Percentiles rank a stretch among this genome's conserved stretches.
Conservation (phyloP, 2,329 filamentous ascomycete species). For the Byssothecium circinans region DNA sequence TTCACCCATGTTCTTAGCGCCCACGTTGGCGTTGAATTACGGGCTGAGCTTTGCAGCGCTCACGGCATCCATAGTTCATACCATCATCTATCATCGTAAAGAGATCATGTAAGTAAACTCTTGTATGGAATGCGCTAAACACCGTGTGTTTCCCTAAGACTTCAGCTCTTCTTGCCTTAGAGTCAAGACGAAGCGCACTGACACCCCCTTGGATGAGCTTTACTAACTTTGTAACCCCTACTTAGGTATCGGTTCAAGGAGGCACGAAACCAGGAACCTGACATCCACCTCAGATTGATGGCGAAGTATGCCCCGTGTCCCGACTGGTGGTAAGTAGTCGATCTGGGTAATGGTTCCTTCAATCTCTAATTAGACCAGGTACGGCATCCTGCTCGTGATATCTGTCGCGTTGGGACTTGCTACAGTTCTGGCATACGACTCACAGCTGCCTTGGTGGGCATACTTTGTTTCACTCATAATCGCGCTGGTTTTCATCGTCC, state of each 20-base stretch:
- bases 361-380: constrained; percentile 4
- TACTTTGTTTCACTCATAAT: constrained; percentile 36
- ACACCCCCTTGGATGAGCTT: no score
- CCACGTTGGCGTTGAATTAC: constrained; percentile 44
- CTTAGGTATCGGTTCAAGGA: constrained; percentile 43
- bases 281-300: constrained; percentile 41
- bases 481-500: constrained; percentile 61
- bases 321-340: constrained; percentile 32
- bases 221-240: no score
- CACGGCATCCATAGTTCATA: constrained; percentile 38
- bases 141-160: no score
- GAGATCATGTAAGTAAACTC: no score
- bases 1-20: constrained; percentile 42
- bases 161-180: no score
- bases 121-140: no score
- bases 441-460: constrained; percentile 46
- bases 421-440: constrained; percentile 32
- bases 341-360: not conserved
- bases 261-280: constrained; percentile 31
- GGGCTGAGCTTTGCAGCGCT: constrained; percentile 44
- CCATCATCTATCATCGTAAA: constrained; percentile 39
- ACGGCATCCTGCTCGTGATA: constrained; percentile 56
- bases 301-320: constrained; percentile 36
- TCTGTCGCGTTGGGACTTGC: constrained; percentile 45
- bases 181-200: no score